Evolutionary conservation across 495 filamentous ascomycete genomes (phyloP).

Genomic region (Acidomyces sp.): DNA sequence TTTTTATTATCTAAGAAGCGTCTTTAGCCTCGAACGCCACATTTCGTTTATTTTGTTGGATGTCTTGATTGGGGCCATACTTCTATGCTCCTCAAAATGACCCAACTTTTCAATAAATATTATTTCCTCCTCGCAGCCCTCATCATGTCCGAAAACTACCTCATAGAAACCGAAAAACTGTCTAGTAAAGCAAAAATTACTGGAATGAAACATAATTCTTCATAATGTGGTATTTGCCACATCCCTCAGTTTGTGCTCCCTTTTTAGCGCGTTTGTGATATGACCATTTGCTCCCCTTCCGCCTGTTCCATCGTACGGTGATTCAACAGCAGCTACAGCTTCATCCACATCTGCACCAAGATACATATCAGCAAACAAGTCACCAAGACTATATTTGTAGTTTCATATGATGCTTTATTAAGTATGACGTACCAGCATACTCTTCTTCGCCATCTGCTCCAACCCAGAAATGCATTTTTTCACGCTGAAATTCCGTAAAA

Average conservation of each 20-base stretch:
- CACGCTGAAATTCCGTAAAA: slow-evolving; percentile 36
- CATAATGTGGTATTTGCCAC: slow-evolving; percentile 23
- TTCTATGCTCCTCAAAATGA: too few species aligned
- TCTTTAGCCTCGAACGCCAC: too few species aligned
- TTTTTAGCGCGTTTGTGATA: slow-evolving; percentile 24
- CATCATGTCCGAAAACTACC: too few species aligned
- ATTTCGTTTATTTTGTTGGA: too few species aligned
- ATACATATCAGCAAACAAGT: slow-evolving; percentile 13
- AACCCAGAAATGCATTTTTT: slow-evolving; percentile 26
- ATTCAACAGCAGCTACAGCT: slow-evolving; percentile 19
- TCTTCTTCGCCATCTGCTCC: slow-evolving; percentile 26
- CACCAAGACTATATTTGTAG: not conserved
- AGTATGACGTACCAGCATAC: slow-evolving; percentile 25
- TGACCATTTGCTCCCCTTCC: slow-evolving; percentile 27
- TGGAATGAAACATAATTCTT: too few species aligned
- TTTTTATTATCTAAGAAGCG: too few species aligned
- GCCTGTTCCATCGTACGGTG: slow-evolving; percentile 25
- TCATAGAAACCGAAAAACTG: too few species aligned
- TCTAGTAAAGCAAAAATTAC: too few species aligned
- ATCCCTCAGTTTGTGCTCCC: slow-evolving; percentile 16
- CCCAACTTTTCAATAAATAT: too few species aligned
- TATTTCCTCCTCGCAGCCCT: too few species aligned
- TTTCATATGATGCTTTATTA: slow-evolving; percentile 1
- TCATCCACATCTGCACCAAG: slow-evolving; percentile 27
- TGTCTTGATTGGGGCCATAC: too few species aligned